These are phyloP conservation scores for Lactuca sativa DNA, from an alignment of 129 eudicot genomes.

Conservation along the genomic window DNA sequence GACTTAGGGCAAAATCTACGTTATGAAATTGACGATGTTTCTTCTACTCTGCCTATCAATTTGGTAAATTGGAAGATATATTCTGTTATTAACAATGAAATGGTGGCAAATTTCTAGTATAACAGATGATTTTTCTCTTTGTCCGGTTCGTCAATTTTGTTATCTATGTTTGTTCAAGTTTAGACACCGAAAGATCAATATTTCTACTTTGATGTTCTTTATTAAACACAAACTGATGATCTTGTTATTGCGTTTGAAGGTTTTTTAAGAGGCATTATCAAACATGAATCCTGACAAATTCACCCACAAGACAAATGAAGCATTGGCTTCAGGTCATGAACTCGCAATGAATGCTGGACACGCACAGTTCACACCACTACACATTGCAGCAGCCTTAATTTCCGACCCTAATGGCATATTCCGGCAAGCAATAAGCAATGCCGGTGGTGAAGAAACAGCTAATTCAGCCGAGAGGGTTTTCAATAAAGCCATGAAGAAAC, in stretches of 20 bases:
- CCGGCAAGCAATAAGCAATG: constrained; percentile 70
- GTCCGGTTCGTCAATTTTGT: background rate
- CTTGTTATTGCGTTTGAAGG: constrained; percentile 11
- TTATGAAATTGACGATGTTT: too few relatives aligned
- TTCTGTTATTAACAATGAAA: background rate
- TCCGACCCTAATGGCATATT: constrained; percentile 68
- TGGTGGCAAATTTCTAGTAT: background rate
- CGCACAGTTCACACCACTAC: constrained; percentile 79
- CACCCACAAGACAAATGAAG: constrained; percentile 81
- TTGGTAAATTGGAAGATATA: too few relatives aligned
- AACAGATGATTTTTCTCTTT: background rate
- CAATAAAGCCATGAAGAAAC: constrained; percentile 65
- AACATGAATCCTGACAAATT: constrained; percentile 75
- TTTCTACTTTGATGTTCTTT: too few relatives aligned
- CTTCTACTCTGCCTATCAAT: too few relatives aligned
- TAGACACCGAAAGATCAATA: too few relatives aligned
- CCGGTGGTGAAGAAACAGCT: constrained; percentile 73
- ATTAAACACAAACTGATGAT: background rate
- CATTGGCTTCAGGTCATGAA: constrained; percentile 60
- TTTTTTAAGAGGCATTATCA: background rate
- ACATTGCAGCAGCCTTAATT: constrained; percentile 50
- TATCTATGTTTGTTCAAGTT: too few relatives aligned
- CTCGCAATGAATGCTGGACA: constrained; percentile 66
- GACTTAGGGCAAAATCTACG: background rate
- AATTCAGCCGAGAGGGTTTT: constrained; percentile 67